Evolutionary conservation across 495 filamentous ascomycete species (phyloP).

Genomic region (Hypoxylon subgilvum): DNA sequence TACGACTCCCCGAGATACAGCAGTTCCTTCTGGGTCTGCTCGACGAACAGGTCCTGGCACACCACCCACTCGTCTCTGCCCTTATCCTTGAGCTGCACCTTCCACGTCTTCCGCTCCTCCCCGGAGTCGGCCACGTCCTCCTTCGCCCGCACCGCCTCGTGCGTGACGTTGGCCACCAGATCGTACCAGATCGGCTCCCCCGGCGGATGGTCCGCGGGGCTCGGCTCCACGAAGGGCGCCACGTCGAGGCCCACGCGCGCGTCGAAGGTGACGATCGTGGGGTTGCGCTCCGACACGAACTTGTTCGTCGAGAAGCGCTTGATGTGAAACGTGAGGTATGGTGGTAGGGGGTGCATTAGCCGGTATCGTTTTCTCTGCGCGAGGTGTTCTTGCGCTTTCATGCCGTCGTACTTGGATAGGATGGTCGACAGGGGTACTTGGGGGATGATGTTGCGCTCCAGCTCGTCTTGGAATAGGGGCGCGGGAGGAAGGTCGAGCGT

Average conservation of each 20-base stretch:
- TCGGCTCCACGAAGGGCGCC: constrained; percentile 75
- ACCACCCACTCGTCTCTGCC: constrained; percentile 84
- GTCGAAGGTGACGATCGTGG: constrained; percentile 96
- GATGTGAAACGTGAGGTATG: constrained; percentile 91
- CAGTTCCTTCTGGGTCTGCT: constrained; percentile 81
- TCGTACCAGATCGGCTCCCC: constrained; percentile 95
- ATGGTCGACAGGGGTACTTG: constrained; percentile 90
- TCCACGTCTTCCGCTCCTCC: constrained; percentile 84
- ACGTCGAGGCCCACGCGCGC: constrained; percentile 77
- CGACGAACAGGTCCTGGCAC: constrained; percentile 92
- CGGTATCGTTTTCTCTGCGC: constrained; percentile 86
- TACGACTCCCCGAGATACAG: constrained; percentile 92
- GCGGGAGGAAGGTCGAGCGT: constrained; percentile 91
- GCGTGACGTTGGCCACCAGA: constrained; percentile 92
- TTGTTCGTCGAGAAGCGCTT: constrained; percentile 97
- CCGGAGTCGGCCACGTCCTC: constrained; percentile 78
- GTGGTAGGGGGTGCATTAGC: constrained; percentile 88
- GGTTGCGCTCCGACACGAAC: constrained; percentile 93
- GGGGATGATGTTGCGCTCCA: constrained; percentile 91
- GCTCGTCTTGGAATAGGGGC: constrained; percentile 94
- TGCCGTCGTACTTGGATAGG: constrained; percentile 91
- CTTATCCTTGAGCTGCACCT: constrained; percentile 67
- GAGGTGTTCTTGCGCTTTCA: constrained; percentile 84
- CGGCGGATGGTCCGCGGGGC: constrained; percentile 57
- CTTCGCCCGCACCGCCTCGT: constrained; percentile 80